Evolutionary conservation across 805 yeast genomes (phyloP).

Genomic region (Lachancea nothofagi): DNA sequence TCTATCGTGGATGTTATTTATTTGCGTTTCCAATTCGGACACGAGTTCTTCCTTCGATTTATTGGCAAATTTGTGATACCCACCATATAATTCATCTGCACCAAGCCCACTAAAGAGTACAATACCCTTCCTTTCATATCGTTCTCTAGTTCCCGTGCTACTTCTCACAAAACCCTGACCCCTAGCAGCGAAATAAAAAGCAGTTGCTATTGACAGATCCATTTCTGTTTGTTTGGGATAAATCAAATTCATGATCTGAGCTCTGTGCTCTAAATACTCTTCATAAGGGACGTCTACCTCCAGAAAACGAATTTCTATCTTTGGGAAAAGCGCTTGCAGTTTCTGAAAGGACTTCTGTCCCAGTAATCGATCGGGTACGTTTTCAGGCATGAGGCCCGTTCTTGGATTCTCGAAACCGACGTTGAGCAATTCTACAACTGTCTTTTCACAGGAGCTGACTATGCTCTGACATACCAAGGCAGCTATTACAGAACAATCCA

Average conservation of each 20-base stretch:
- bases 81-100: constrained; percentile 96
- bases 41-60: constrained; percentile 42
- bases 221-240: constrained; percentile 84
- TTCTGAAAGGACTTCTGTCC: constrained; percentile 59
- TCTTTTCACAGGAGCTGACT: constrained; percentile 19
- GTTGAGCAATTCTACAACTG: constrained; percentile 66
- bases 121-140: constrained; percentile 49
- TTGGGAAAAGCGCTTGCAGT: constrained; percentile 41
- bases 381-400: constrained; percentile 48
- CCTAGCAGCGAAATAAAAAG: constrained; percentile 85
- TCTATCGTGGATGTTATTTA: constrained; percentile 66
- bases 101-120: constrained; percentile 91
- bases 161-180: constrained; percentile 39
- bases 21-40: constrained; percentile 61
- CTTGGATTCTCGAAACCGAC: constrained; percentile 93
- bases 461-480: constrained; percentile 37
- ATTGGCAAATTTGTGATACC: constrained; percentile 76
- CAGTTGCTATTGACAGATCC: constrained; percentile 94
- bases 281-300: constrained; percentile 72
- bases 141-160: constrained; percentile 13
- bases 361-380: constrained; percentile 82
- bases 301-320: constrained; percentile 42
- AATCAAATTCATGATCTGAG: constrained; percentile 59
- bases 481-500: constrained; percentile 84
- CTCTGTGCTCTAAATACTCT: constrained; percentile 49